Evolutionary conservation across 1,284 basidiomycete genomes (phyloP).

Genomic region (Puccinia horiana): DNA sequence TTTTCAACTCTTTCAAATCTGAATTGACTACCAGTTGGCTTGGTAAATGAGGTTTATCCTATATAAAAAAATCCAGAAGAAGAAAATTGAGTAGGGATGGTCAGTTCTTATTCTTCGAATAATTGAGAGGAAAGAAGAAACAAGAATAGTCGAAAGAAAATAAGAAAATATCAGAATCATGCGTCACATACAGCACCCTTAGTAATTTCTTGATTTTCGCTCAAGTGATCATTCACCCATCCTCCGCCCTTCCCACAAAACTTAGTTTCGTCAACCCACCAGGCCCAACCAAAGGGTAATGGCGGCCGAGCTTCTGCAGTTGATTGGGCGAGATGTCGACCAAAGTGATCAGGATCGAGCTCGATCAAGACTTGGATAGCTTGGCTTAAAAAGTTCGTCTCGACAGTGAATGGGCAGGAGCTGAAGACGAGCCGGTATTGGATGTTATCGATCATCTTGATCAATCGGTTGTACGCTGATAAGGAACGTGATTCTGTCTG

Average conservation of each 20-base stretch:
- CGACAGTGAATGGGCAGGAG: neutral
- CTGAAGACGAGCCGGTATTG: conserved; percentile 25
- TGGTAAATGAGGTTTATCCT: neutral
- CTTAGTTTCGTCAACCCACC: conserved; percentile 31
- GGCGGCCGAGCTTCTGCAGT: neutral
- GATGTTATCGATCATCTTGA: conserved; percentile 29
- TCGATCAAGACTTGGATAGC: conserved; percentile 21
- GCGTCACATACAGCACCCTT: neutral
- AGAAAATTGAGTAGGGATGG: neutral
- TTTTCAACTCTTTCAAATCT: conserved; percentile 19
- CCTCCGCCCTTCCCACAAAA: neutral
- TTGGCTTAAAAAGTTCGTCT: conserved; percentile 9
- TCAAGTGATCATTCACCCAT: neutral
- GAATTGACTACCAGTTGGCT: conserved; percentile 19
- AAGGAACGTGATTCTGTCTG: conserved; percentile 22
- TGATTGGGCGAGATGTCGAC: conserved; percentile 5
- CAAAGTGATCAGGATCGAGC: neutral
- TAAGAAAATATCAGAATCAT: neutral
- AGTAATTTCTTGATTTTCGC: neutral
- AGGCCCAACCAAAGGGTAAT: conserved; percentile 29
- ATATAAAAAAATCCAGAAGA: neutral
- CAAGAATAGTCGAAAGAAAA: too few species aligned
- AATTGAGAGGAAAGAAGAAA: neutral
- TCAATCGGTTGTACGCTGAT: conserved; percentile 31
- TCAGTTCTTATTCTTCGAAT: neutral